Conservation (phyloP, 2,329 filamentous ascomycete species). For the Harringtonia lauricola region DNA sequence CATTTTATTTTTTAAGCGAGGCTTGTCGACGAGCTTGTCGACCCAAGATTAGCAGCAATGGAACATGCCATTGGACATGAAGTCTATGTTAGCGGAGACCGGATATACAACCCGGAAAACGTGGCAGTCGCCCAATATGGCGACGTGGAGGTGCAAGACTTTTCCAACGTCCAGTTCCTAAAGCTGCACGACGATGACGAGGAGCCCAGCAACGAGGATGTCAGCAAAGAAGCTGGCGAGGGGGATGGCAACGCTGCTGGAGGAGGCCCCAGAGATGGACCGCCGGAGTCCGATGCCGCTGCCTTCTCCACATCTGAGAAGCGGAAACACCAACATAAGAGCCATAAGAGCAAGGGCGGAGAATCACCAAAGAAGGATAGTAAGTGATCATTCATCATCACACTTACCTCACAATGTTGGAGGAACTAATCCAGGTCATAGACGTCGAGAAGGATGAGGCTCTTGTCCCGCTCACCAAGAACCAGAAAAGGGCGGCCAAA, state of each 20-base stretch:
- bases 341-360: no score
- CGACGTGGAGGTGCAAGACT: constrained; percentile 26
- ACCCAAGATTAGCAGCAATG: constrained; percentile 25
- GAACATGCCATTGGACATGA: constrained; percentile 21
- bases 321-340: no score
- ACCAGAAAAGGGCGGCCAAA: constrained; percentile 3
- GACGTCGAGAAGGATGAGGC: constrained; percentile 6
- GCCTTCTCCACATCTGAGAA: neutral
- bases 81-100: constrained; percentile 26
- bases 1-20: constrained; percentile 15
- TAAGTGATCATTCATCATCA: no score
- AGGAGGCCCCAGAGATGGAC: constrained; percentile 3
- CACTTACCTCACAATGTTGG: no score
- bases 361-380: no score
- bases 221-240: constrained; percentile 10
- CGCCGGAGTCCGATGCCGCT: neutral
- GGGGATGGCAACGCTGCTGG: constrained; percentile 10
- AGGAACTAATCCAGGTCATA: no score
- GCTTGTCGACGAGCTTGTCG: constrained; percentile 17
- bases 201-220: constrained; percentile 19
- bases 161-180: constrained; percentile 30
- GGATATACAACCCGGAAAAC: constrained; percentile 26
- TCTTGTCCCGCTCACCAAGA: no score
- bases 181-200: constrained; percentile 28
- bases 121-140: constrained; percentile 31